Base-by-base conservation (phyloP, 257 asterid species). In the Sherardia arvensis region DNA sequence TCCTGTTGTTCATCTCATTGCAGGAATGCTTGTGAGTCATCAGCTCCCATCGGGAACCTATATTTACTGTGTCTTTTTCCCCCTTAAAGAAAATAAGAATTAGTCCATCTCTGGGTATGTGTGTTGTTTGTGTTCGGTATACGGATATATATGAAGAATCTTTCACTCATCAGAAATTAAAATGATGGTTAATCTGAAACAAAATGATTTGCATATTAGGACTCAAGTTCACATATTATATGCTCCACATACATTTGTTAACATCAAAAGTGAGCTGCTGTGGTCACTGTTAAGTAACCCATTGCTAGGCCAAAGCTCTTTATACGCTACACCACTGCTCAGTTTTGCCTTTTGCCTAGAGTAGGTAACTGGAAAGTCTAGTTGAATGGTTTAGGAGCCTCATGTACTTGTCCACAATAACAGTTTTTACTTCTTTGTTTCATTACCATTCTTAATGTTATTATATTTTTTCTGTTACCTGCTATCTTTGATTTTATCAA, bases 11-110 rank as follows among this genome's bases (percentile, higher is more conserved):
- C 99, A 92, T 82, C 72, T 92, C 59, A 76, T 80, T 59, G 92
- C 96, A 10, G 99, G 90, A 72, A 73, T 87, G 91, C 72, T 85
- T 73, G 98, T 88, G 76, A 80, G 91, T 78, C 74, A 63, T 64
- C 38, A 57, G 56, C 3, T 18, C 21, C 28, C 58, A 8, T 25
- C 18, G 26, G n/a, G 22, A 26, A 30, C 15, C 7, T 21, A n/a
- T 27, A 23, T 40, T 7, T 28, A 43, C 18, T 69, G 18, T 62
- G 26, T 47, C 4, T 2, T 68, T 43, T 43, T 43, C 17, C n/a
- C 20, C 17, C 49, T 43, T 43, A 38, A 38, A 38, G 17, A 9
- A 38, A 9, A 2, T 38, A 38, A 38, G 47, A 33, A 33, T 33
- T 8, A 33, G 9, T 33, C 47, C 47, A 38, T 38, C 47, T 11